These are phyloP conservation scores for Millerozyma miso DNA, from an alignment of 805 yeast genomes.

Conservation along the genomic window DNA sequence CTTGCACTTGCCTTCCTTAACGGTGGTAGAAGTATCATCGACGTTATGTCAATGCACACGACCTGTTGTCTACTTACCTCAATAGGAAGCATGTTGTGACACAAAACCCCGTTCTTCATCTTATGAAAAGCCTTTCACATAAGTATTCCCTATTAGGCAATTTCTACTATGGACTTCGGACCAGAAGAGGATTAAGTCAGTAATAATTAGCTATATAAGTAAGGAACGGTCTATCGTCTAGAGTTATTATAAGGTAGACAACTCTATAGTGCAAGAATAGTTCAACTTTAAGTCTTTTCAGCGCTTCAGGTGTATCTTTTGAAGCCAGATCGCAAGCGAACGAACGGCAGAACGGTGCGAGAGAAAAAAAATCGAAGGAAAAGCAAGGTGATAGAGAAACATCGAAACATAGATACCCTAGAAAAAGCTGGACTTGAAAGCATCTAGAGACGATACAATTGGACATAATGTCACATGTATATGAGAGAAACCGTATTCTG, in stretches of 20 bases:
- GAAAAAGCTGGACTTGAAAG: background rate
- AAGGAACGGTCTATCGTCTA: background rate
- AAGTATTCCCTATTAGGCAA: constrained; percentile 2
- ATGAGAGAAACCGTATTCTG: background rate
- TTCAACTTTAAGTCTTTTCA: no score
- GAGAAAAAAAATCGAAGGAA: background rate
- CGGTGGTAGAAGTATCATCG: no score
- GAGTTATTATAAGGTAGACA: no score
- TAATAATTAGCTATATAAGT: background rate
- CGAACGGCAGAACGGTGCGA: background rate
- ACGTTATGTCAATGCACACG: no score
- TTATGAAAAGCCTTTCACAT: background rate
- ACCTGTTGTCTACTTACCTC: background rate
- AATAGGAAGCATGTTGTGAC: background rate
- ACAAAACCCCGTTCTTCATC: background rate
- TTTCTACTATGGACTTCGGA: background rate
- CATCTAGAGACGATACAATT: background rate
- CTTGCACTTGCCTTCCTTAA: no score
- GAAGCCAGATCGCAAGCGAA: background rate
- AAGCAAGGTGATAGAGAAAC: background rate
- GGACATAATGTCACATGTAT: background rate
- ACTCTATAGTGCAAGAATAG: no score
- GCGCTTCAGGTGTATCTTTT: no score
- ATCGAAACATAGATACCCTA: no score
- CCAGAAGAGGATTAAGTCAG: background rate